A percentile compares a stretch with the other conserved stretches of the same genome.
Evolutionary conservation across 352 stramenopile species (phyloP).

Genomic region (Phytophthora syringae): DNA sequence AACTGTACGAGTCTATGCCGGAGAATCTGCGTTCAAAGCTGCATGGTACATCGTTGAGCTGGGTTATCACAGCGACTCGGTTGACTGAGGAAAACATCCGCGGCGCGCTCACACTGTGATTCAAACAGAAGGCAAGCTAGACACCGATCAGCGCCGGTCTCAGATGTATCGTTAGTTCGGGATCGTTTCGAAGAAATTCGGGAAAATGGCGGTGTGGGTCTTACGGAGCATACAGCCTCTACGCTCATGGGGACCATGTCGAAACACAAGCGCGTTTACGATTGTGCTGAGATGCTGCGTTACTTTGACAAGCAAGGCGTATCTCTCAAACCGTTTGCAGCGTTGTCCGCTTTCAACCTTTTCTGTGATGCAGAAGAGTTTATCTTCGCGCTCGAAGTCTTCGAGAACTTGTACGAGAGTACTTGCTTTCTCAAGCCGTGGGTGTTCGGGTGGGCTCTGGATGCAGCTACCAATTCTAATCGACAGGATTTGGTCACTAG

Average conservation of each 20-base stretch:
- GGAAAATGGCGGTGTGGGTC: neutral
- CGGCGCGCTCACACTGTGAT: neutral
- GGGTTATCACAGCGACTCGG: slow-evolving; percentile 2
- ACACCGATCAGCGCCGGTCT: neutral
- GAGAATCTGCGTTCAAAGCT: neutral
- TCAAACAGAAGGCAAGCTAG: neutral
- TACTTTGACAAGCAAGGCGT: slow-evolving; percentile 14
- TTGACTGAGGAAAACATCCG: neutral
- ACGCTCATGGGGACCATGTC: slow-evolving; percentile 5
- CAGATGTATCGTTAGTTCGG: neutral
- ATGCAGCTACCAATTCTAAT: slow-evolving; percentile 59
- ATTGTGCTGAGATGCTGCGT: slow-evolving; percentile 13
- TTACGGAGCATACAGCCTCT: slow-evolving; percentile 4
- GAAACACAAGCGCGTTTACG: slow-evolving; percentile 5
- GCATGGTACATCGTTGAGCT: neutral
- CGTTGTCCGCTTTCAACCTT: neutral
- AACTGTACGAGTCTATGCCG: slow-evolving; percentile 12
- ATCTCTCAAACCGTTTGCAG: neutral
- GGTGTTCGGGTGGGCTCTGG: slow-evolving; percentile 76
- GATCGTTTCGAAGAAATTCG: slow-evolving; percentile 5
- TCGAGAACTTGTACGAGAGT: slow-evolving; percentile 76
- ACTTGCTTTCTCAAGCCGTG: slow-evolving; percentile 62
- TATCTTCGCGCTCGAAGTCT: slow-evolving; percentile 57
- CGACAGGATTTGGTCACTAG: slow-evolving; percentile 70
- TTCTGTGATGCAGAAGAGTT: slow-evolving; percentile 61